Base-by-base conservation (phyloP, 768 basidiomycete genomes). In the Strobilomyces echinocephalus region DNA sequence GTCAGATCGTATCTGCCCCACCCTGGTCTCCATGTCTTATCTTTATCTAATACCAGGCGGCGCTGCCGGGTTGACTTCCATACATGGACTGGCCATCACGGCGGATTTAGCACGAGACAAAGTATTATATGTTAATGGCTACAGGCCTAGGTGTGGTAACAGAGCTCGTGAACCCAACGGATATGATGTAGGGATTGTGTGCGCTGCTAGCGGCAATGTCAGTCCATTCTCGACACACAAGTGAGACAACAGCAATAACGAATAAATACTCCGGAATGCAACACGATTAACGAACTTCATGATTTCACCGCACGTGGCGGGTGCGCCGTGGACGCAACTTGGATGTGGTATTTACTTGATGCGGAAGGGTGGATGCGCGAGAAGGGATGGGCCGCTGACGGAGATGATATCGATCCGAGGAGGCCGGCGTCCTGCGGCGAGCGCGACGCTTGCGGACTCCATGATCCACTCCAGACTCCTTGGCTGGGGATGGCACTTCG, bases 241-340 rank as follows among this genome's bases (percentile, higher is more conserved):
- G 47, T 50, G 52, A 63, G 39, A 69, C 67, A 69, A 71, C 68
- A 69, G 66, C 66, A 71, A 71, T 71, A 71, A 61, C 45, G 52
- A 69, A 70, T 68, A 70, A 67, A 67, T 67, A 67, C 20, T 55
- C 48, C 42, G 5, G 38, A 52, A 48, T 41, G 34, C 40, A 43
- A 39, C 46, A 49, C 49, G 42, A 11, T 31, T 18, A 15, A 30
- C n/a, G 15, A 42, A 11, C 21, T 36, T 35, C 38, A 21, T 44
- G 20, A 34, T 34, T 41, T 64, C 55, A 54, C 42, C 35, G 57
- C 46, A 49, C 24, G n/a, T 44, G 61, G 34, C 55, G 61, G 31
- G 58, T 35, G 4, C 56, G 62, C 15, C 46, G 57, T 35, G 62
- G 34, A 44, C 49, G 57, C 10, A 64, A 42, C 40, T 52, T 64